A percentile compares a stretch with the other conserved stretches of the same genome.
Evolutionary conservation across 176 grass and related monocot species (phyloP).

Genomic region (Bromus sterilis): DNA sequence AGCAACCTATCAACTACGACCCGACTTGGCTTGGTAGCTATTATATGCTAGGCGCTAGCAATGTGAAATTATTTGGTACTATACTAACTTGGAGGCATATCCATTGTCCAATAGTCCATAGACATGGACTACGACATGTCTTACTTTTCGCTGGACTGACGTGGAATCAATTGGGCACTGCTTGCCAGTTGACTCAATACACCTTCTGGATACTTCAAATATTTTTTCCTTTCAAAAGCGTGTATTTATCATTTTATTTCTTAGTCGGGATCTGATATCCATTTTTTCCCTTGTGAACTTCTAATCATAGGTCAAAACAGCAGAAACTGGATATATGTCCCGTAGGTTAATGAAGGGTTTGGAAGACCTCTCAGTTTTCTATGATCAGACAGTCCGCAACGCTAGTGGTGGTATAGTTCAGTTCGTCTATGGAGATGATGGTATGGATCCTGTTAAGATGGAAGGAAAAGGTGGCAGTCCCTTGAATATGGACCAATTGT

Average conservation of each 20-base stretch:
- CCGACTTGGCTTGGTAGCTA: background rate
- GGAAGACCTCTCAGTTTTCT: constrained; percentile 91
- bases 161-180: background rate
- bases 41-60: background rate
- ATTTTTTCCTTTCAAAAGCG: background rate
- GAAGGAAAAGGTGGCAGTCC: constrained; percentile 76
- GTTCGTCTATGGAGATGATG: constrained; percentile 97
- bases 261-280: background rate
- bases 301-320: constrained; percentile 85
- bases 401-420: constrained; percentile 80
- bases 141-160: background rate
- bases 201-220: background rate
- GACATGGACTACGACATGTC: background rate
- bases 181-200: background rate
- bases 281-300: constrained; percentile 9
- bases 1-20: background rate
- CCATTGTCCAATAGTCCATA: background rate
- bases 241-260: constrained; percentile 1
- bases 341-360: constrained; percentile 92
- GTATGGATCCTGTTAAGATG: constrained; percentile 99
- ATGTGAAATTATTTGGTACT: background rate
- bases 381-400: constrained; percentile 90
- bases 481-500: constrained; percentile 95
- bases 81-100: background rate
- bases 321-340: constrained; percentile 99